Evolutionary conservation across 495 filamentous ascomycete species (phyloP).

Genomic region (Annulohypoxylon bovei): DNA sequence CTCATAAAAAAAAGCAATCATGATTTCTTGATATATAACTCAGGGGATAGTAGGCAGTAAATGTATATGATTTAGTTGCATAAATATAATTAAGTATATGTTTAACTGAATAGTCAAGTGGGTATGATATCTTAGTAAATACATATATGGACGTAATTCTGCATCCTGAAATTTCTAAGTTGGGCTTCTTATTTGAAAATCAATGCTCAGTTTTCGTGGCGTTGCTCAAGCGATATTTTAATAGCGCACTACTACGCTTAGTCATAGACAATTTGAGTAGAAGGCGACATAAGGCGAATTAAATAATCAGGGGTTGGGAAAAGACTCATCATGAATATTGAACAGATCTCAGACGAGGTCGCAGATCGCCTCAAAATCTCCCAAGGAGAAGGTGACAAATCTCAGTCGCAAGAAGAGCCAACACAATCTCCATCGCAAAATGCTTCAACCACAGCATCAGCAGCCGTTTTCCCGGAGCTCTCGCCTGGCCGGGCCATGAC

Average conservation of each 20-base stretch:
- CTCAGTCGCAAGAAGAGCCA: constrained; percentile 35
- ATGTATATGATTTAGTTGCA: background rate
- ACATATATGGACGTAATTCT: constrained; percentile 32
- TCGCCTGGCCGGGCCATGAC: constrained; percentile 70
- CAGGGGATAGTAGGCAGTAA: background rate
- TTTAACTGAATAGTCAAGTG: background rate
- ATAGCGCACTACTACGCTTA: background rate
- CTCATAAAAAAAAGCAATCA: background rate
- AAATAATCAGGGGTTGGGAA: background rate
- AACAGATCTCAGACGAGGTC: constrained; percentile 49
- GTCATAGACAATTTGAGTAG: background rate
- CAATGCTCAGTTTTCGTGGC: background rate
- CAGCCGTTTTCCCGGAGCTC: constrained; percentile 52
- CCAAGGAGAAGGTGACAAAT: constrained; percentile 12
- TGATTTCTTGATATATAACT: background rate
- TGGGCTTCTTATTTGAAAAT: background rate
- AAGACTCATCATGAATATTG: constrained; percentile 38
- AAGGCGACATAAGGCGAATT: background rate
- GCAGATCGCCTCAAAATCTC: constrained; percentile 47
- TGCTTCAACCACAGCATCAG: constrained; percentile 7
- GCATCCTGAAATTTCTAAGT: constrained; percentile 2
- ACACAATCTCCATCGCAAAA: constrained; percentile 26
- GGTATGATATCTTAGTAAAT: background rate
- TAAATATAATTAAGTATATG: background rate
- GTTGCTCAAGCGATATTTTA: background rate